These are phyloP conservation scores for Grosmannia serpens DNA, from an alignment of 2,329 filamentous ascomycete genomes.

Conservation along the genomic window DNA sequence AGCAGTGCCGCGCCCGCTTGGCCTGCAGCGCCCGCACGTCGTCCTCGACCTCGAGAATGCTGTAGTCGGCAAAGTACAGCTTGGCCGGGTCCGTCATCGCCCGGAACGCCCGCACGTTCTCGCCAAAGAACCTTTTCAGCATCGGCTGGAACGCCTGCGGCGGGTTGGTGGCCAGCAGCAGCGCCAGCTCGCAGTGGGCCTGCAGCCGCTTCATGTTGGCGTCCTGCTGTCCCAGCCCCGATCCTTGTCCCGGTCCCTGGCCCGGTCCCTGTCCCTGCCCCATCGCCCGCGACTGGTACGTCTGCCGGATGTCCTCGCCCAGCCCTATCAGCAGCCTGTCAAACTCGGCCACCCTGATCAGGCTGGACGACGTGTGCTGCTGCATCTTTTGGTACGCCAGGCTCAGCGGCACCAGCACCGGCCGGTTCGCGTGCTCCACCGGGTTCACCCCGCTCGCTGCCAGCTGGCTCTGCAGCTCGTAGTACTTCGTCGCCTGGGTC, in stretches of 20 bases:
- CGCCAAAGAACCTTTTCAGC: conserved; percentile 53
- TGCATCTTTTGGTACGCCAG: conserved; percentile 44
- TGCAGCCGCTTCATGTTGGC: conserved; percentile 35
- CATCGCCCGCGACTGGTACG: conserved; percentile 29
- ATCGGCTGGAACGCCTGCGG: conserved; percentile 39
- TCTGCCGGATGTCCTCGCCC: conserved; percentile 35
- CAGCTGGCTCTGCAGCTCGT: conserved; percentile 25
- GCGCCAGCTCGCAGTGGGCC: conserved; percentile 36
- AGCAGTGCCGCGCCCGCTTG: conserved; percentile 24
- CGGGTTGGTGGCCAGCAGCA: conserved; percentile 38
- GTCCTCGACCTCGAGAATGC: conserved; percentile 54
- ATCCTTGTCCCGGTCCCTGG: conserved; percentile 21
- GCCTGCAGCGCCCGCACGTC: conserved; percentile 35
- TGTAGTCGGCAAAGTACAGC: conserved; percentile 63
- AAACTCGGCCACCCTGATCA: conserved; percentile 49
- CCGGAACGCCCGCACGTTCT: conserved; percentile 46
- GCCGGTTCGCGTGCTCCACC: conserved; percentile 16
- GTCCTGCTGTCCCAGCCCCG: conserved; percentile 23
- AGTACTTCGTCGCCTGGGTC: conserved; percentile 37
- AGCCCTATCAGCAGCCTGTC: conserved; percentile 47
- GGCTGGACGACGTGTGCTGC: conserved; percentile 34
- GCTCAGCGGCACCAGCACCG: conserved; percentile 33
- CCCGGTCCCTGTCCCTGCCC: not conserved
- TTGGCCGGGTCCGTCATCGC: conserved; percentile 50
- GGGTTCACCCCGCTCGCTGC: not conserved